phyloP scores from a whole-genome alignment of 306 rosid genomes.

The Trichosanthes truncata region DNA sequence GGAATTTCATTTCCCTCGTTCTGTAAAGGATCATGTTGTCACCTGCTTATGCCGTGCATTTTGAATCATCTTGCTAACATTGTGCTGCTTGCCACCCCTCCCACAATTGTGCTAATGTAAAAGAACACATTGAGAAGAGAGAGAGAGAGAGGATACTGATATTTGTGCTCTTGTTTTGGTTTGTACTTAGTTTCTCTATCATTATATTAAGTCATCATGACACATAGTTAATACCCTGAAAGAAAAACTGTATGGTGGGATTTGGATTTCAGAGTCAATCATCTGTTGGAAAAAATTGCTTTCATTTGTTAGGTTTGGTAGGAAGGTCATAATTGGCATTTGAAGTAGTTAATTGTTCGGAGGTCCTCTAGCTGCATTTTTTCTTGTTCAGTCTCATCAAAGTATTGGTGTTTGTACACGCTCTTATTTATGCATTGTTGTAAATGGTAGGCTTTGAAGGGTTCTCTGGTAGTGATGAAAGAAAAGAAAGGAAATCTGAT shows the following conservation, averaged over 20 bases:
- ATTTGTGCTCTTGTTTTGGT: background rate
- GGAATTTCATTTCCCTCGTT: background rate
- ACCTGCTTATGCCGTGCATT: background rate
- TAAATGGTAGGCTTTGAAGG: constrained; percentile 76
- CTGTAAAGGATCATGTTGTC: background rate
- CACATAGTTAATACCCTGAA: background rate
- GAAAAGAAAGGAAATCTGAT: constrained; percentile 78
- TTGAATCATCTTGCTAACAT: background rate
- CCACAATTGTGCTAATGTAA: background rate
- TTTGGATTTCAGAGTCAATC: background rate
- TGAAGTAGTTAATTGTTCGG: background rate
- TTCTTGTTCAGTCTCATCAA: background rate
- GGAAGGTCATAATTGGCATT: background rate
- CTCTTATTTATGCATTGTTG: background rate
- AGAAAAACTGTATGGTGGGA: background rate
- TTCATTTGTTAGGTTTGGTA: background rate
- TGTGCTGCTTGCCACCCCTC: background rate
- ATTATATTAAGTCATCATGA: background rate
- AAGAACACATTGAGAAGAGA: background rate
- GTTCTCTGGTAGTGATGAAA: constrained; percentile 87
- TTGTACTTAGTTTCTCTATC: background rate
- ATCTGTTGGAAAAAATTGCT: background rate
- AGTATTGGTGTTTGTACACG: background rate
- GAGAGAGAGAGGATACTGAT: background rate
- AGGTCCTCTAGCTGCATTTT: background rate